Evolutionary conservation across 805 yeast genomes (phyloP).

Genomic region (Kodamaea kaohsiungensis): DNA sequence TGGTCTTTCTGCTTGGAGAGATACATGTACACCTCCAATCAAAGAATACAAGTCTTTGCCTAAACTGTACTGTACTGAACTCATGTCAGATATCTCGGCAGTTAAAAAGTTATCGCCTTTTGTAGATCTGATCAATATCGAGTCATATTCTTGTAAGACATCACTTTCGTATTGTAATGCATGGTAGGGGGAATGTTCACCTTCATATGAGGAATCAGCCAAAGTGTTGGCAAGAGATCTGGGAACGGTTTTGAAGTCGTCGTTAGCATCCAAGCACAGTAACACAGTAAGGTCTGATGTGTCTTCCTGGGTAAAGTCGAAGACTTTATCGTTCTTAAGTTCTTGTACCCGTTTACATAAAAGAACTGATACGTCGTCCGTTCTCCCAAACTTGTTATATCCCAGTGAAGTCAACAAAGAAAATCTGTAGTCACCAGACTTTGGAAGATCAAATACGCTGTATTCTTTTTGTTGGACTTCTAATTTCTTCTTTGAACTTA

Average conservation of each 20-base stretch:
- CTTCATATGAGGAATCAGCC: constrained; percentile 60
- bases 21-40: constrained; percentile 43
- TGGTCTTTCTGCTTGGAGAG: constrained; percentile 45
- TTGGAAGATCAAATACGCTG: constrained; percentile 9
- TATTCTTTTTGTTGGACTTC: background rate
- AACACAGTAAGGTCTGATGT: constrained; percentile 37
- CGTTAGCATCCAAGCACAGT: constrained; percentile 48
- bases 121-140: constrained; percentile 48
- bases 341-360: constrained; percentile 19
- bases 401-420: constrained; percentile 22
- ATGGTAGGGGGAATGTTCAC: constrained; percentile 47
- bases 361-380: constrained; percentile 19
- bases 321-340: constrained; percentile 10
- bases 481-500: constrained; percentile 5
- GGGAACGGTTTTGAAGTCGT: constrained; percentile 48
- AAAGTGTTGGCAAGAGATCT: constrained; percentile 44
- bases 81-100: constrained; percentile 34
- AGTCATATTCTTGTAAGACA: constrained; percentile 45
- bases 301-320: constrained; percentile 39
- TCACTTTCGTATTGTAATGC: constrained; percentile 44
- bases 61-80: constrained; percentile 21
- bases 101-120: constrained; percentile 28
- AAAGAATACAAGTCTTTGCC: constrained; percentile 37
- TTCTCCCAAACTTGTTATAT: constrained; percentile 11
- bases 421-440: constrained; percentile 12